These are phyloP conservation scores for Euphorbia lathyris DNA, from an alignment of 345 rosid species.

Conservation along the genomic window DNA sequence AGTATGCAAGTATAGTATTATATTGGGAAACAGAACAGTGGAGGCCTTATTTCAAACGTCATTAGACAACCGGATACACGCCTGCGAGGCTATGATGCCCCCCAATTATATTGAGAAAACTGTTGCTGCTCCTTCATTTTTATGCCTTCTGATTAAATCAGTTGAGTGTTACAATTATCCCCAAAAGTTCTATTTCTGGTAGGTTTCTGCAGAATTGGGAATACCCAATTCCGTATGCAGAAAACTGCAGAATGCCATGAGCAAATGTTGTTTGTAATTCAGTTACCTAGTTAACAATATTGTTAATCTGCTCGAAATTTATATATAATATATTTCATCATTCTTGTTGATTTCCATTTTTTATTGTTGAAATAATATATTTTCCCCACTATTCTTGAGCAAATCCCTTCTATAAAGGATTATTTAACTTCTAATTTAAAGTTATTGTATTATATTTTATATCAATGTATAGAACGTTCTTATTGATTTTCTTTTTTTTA, in stretches of 20 bases:
- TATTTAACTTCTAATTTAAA: too few relatives aligned
- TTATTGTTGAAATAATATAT: too few relatives aligned
- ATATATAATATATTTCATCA: too few relatives aligned
- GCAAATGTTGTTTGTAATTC: neutral
- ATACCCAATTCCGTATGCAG: neutral
- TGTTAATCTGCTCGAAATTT: too few relatives aligned
- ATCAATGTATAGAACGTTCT: too few relatives aligned
- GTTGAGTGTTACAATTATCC: too few relatives aligned
- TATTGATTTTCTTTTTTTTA: too few relatives aligned
- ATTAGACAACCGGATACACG: neutral
- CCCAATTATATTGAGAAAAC: neutral
- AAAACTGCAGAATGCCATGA: neutral
- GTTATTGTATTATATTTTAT: too few relatives aligned
- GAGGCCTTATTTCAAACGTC: neutral
- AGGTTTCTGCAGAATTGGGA: neutral
- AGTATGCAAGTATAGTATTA: neutral
- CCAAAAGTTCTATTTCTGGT: neutral
- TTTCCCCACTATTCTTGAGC: too few relatives aligned
- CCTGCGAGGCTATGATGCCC: neutral
- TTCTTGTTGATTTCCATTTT: too few relatives aligned
- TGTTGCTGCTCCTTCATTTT: conserved; percentile 2
- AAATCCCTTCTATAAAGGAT: too few relatives aligned
- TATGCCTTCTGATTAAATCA: neutral
- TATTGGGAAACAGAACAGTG: neutral
- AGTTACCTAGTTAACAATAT: neutral